phyloP scores from a whole-genome alignment of 345 rosid species.

The Gossypioides kirkii region DNA sequence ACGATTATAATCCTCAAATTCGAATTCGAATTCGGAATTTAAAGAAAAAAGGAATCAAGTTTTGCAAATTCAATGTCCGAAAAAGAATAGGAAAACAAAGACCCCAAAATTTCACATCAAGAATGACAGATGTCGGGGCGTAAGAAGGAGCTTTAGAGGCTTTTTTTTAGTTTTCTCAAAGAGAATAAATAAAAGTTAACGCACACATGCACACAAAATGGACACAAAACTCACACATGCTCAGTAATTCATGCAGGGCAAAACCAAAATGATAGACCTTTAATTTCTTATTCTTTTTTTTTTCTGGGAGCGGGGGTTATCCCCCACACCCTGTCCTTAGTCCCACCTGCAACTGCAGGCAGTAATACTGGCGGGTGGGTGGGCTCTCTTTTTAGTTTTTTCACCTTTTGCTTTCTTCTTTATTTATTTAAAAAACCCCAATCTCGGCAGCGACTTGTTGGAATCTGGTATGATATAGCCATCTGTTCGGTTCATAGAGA shows the following conservation, averaged over 20 bases:
- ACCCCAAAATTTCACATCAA: not conserved
- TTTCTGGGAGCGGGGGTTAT: not conserved
- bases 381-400: not conserved
- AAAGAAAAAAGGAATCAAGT: no score
- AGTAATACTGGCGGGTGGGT: not conserved
- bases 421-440: not conserved
- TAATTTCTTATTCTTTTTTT: not conserved
- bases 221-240: not conserved
- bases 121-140: constrained; percentile 1
- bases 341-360: not conserved
- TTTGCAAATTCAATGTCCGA: no score
- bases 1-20: no score
- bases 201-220: not conserved
- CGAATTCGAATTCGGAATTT: no score
- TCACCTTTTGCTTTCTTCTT: not conserved
- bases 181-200: constrained; percentile 4
- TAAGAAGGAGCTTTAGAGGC: not conserved
- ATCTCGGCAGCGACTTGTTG: constrained; percentile 1
- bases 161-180: no score
- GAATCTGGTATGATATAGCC: not conserved
- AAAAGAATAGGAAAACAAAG: not conserved
- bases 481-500: not conserved
- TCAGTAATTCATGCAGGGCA: not conserved
- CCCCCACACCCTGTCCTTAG: not conserved
- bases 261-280: not conserved